Percentiles rank a stretch among this genome's conserved stretches.
These are phyloP conservation scores for Phoma sp. DNA, from an alignment of 2,329 filamentous ascomycete genomes.

Conservation along the genomic window DNA sequence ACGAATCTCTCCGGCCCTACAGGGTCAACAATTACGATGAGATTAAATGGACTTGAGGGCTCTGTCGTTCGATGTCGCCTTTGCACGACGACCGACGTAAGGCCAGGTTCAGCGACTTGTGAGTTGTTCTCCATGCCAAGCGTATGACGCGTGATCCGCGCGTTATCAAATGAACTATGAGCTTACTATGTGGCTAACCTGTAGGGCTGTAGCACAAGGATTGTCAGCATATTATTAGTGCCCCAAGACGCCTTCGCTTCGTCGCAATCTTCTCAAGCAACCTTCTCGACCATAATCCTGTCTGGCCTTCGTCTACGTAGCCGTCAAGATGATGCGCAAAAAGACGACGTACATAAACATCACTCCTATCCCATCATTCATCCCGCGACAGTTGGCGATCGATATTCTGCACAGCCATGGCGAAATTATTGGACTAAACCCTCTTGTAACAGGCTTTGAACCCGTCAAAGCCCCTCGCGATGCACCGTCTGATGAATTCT, in stretches of 20 bases:
- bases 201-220: conserved; percentile 13
- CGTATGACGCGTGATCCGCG: conserved; percentile 11
- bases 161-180: conserved; percentile 3
- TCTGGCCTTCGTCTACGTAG: neutral
- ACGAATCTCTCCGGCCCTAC: conserved; percentile 4
- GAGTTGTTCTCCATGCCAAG: conserved; percentile 7
- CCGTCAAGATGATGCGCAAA: conserved; percentile 54
- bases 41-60: neutral
- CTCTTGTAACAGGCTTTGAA: conserved; percentile 68
- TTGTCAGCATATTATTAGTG: conserved; percentile 12
- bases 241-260: conserved; percentile 5
- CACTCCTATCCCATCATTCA: conserved; percentile 72
- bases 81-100: neutral
- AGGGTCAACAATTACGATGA: neutral
- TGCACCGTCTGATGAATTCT: conserved; percentile 72
- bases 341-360: conserved; percentile 71
- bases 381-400: conserved; percentile 73
- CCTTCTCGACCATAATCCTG: neutral
- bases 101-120: neutral
- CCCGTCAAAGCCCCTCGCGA: conserved; percentile 70
- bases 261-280: neutral
- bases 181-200: conserved; percentile 9
- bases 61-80: neutral
- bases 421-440: conserved; percentile 74
- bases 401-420: conserved; percentile 74